Percentiles rank a stretch among this genome's conserved stretches.
phyloP scores from a whole-genome alignment of 257 asterid species.

The Nicotiana undulata region DNA sequence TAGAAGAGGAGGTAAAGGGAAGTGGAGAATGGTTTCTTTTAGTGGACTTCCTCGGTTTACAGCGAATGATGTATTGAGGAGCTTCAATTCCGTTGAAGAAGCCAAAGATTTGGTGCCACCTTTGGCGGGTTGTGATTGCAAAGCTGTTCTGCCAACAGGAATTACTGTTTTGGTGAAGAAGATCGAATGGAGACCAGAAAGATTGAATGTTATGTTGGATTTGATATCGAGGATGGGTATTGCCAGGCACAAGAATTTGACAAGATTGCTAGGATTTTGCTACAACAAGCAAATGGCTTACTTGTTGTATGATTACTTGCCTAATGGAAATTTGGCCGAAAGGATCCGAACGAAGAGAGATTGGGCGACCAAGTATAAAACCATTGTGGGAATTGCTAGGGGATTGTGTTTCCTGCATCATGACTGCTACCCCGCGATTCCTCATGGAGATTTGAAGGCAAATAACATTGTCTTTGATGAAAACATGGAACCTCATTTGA shows the following conservation, averaged over 20 bases:
- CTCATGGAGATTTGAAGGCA: conserved; percentile 72
- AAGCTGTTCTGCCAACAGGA: conserved; percentile 83
- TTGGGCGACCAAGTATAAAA: conserved; percentile 61
- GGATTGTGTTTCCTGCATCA: conserved; percentile 81
- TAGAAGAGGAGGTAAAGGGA: conserved; percentile 34
- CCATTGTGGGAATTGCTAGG: conserved; percentile 54
- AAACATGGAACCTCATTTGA: conserved; percentile 78
- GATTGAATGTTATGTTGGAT: conserved; percentile 30
- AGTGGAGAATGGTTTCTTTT: conserved; percentile 71
- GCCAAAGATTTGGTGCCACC: conserved; percentile 16
- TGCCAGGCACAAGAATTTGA: conserved; percentile 67
- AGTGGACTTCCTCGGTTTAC: conserved; percentile 70
- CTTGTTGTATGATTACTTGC: conserved; percentile 67
- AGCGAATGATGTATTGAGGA: conserved; percentile 69
- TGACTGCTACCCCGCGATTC: conserved; percentile 68
- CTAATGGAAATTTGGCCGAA: conserved; percentile 59
- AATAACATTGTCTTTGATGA: conserved; percentile 69
- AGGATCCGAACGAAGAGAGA: conserved; percentile 42
- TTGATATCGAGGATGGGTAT: conserved; percentile 53
- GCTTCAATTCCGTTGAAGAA: conserved; percentile 45
- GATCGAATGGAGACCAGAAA: conserved; percentile 57
- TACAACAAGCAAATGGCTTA: conserved; percentile 58
- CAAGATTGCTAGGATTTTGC: conserved; percentile 68
- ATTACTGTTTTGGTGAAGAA: conserved; percentile 67
- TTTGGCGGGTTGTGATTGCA: conserved; percentile 38